Percentiles rank a stretch among this genome's conserved stretches.
Conservation (phyloP, 352 stramenopile genomes). For the Pythium grandisporangium region DNA sequence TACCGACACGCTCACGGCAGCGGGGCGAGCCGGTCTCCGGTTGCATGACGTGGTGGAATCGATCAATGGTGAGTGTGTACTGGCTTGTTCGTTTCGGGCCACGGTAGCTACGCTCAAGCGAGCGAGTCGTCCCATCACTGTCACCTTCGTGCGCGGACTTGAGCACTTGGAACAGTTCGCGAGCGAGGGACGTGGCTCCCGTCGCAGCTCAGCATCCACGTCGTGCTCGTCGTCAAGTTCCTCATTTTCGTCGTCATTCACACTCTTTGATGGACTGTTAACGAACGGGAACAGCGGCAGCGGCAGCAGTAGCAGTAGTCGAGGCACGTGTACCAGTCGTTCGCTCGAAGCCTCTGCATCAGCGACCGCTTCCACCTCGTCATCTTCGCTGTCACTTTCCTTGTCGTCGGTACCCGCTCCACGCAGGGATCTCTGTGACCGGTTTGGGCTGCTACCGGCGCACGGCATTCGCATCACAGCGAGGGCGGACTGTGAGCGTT, state of each 20-base stretch:
- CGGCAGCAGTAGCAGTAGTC: no score
- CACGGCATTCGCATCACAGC: constrained; percentile 27
- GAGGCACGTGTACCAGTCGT: no score
- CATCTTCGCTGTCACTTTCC: no score
- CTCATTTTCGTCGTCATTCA: constrained; percentile 4
- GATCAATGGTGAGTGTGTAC: constrained; percentile 33
- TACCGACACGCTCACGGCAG: background rate
- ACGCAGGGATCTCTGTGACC: constrained; percentile 29
- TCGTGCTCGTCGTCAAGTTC: constrained; percentile 3
- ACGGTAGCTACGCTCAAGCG: constrained; percentile 27
- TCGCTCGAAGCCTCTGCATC: no score
- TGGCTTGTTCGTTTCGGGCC: constrained; percentile 18
- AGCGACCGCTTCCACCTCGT: no score
- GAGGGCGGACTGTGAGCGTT: constrained; percentile 26
- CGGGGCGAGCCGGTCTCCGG: constrained; percentile 3
- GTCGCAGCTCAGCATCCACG: constrained; percentile 3
- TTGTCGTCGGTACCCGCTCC: constrained; percentile 8
- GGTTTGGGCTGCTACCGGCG: constrained; percentile 27
- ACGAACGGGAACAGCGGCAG: constrained; percentile 1
- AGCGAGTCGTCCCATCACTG: constrained; percentile 27
- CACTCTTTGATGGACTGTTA: constrained; percentile 3
- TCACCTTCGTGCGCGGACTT: constrained; percentile 34
- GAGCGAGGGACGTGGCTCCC: background rate
- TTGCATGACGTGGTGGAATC: constrained; percentile 29
- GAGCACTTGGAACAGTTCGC: constrained; percentile 11